Percentiles rank a stretch among this genome's conserved stretches.
Conservation (phyloP, 148 eudicot species). For the Bassia scoparia region DNA sequence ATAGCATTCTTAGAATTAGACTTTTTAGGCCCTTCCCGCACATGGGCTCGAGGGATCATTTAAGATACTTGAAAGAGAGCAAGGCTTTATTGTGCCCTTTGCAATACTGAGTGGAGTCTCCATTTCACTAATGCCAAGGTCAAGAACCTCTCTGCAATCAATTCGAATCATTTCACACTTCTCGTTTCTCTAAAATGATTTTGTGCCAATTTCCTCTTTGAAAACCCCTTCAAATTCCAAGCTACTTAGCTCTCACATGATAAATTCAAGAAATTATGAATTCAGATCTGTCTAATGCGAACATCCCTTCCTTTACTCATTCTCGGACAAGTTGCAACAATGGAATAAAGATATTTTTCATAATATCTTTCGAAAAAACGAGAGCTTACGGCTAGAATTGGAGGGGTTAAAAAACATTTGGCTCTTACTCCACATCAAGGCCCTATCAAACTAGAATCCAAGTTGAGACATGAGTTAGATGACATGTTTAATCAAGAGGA, state of each 20-base stretch:
- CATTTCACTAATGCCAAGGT: background rate
- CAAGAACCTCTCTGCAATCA: background rate
- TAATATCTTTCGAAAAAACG: background rate
- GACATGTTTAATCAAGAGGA: no score
- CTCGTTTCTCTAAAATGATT: background rate
- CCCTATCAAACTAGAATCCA: background rate
- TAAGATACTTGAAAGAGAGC: background rate
- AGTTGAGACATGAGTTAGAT: background rate
- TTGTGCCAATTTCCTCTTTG: background rate
- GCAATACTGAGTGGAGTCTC: background rate
- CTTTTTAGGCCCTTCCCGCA: background rate
- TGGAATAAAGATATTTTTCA: background rate
- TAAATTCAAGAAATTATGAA: background rate
- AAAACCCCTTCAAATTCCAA: constrained; percentile 1
- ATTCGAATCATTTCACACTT: background rate
- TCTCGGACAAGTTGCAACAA: background rate
- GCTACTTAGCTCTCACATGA: background rate
- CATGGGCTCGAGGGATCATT: background rate
- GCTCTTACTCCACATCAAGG: no score
- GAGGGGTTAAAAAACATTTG: background rate
- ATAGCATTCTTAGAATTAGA: background rate
- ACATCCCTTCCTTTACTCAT: background rate
- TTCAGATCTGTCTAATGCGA: background rate
- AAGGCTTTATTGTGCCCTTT: background rate
- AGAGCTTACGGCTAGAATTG: background rate